These are phyloP conservation scores for Eucalyptus erythrocorys DNA, from an alignment of 345 rosid species.

Conservation along the genomic window DNA sequence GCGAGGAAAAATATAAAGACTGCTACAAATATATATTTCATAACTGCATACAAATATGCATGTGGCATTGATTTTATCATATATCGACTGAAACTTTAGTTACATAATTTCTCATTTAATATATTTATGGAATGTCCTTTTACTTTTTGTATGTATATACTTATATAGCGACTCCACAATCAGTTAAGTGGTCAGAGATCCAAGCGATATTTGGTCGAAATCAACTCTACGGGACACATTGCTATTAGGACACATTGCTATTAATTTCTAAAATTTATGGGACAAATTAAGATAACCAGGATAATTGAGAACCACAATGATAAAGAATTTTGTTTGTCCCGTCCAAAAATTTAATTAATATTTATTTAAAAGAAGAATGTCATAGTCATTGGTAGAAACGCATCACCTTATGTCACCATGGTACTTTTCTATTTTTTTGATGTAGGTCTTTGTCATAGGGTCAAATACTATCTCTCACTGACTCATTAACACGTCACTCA, in stretches of 20 bases:
- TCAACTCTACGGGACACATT: not conserved
- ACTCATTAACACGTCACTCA: not conserved
- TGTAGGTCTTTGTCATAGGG: not conserved
- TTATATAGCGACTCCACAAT: not conserved
- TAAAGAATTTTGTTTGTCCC: not conserved
- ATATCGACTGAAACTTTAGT: not conserved
- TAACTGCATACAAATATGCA: not conserved
- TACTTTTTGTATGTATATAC: not conserved
- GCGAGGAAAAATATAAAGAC: not conserved
- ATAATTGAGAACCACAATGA: not conserved
- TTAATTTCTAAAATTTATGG: not conserved
- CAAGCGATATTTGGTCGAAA: not conserved
- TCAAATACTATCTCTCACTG: not conserved
- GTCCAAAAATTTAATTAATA: not conserved
- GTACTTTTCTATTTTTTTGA: not conserved
- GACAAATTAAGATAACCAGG: not conserved
- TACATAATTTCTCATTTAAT: not conserved
- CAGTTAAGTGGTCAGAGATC: not conserved
- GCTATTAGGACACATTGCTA: not conserved
- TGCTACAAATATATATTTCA: not conserved
- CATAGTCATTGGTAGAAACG: not conserved
- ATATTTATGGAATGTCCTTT: not conserved
- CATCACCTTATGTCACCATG: not conserved
- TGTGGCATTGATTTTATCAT: fast-evolving
- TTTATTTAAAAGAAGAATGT: not conserved